phyloP scores from a whole-genome alignment of 805 yeast genomes.

The Saccharomycopsis malanga region DNA sequence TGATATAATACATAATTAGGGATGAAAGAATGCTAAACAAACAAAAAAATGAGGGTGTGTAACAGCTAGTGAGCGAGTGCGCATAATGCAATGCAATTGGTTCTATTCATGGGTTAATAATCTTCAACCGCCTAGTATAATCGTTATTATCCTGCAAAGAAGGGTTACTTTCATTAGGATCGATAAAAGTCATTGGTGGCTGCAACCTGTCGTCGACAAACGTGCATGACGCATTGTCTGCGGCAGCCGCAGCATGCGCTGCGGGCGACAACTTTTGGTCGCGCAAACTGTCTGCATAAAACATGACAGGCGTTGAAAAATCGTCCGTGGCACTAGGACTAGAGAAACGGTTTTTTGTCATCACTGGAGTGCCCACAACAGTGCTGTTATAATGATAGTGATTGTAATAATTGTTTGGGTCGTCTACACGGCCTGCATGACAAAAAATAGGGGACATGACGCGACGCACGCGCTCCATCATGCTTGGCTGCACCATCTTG shows the following conservation, averaged over 20 bases:
- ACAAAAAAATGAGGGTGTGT: not conserved
- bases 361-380: not conserved
- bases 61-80: not conserved
- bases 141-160: conserved; percentile 6
- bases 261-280: not conserved
- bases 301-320: not conserved
- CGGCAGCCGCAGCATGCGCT: not conserved
- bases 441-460: not conserved
- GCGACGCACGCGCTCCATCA: not conserved
- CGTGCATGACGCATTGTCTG: not conserved
- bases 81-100: not conserved
- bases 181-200: conserved; percentile 8
- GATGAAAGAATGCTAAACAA: not conserved
- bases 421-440: not conserved
- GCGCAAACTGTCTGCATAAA: not conserved
- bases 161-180: conserved; percentile 4
- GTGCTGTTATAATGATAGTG: not conserved
- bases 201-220: conserved; percentile 12
- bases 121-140: conserved; percentile 7
- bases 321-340: not conserved
- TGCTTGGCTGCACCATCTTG: not conserved
- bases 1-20: no score
- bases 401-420: not conserved
- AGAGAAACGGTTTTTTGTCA: not conserved
- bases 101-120: conserved; percentile 7